These are phyloP conservation scores for Carex kokanica DNA, from an alignment of 176 grass and related monocot species.

Conservation along the genomic window DNA sequence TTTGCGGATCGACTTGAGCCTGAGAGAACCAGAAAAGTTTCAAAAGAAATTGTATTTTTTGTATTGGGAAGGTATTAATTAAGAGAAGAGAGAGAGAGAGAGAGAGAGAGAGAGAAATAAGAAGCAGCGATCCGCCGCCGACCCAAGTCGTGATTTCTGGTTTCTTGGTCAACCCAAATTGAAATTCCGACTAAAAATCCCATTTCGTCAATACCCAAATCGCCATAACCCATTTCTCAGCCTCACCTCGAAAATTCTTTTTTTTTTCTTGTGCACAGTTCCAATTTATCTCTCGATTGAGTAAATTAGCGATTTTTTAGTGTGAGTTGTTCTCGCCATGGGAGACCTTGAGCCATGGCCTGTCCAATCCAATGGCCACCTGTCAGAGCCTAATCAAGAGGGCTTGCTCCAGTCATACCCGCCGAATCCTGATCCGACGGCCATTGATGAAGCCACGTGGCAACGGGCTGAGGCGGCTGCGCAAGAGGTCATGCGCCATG, in stretches of 20 bases:
- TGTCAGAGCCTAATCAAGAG: conserved; percentile 16
- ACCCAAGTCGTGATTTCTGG: conserved; percentile 19
- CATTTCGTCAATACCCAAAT: conserved; percentile 21
- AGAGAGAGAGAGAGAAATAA: background rate
- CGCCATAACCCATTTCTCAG: background rate
- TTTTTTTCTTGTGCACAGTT: background rate
- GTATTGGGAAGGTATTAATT: background rate
- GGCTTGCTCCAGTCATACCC: background rate
- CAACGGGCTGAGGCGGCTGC: conserved; percentile 59
- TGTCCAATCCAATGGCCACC: conserved; percentile 28
- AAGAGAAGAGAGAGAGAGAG: background rate
- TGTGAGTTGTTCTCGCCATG: conserved; percentile 38
- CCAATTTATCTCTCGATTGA: background rate
- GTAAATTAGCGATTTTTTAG: conserved; percentile 4
- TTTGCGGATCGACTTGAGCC: background rate
- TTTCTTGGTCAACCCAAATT: background rate
- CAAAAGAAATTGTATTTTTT: background rate
- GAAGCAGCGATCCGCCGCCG: conserved; percentile 23
- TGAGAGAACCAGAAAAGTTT: background rate
- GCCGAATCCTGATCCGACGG: conserved; percentile 48
- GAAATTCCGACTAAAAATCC: background rate
- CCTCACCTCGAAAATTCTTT: background rate
- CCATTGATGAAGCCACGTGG: conserved; percentile 46
- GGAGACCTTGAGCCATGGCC: conserved; percentile 57
- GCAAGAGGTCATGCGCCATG: conserved; percentile 39